Base-by-base conservation (phyloP, 2,329 filamentous ascomycete genomes). In the Sclerotinia sclerotiorum region DNA sequence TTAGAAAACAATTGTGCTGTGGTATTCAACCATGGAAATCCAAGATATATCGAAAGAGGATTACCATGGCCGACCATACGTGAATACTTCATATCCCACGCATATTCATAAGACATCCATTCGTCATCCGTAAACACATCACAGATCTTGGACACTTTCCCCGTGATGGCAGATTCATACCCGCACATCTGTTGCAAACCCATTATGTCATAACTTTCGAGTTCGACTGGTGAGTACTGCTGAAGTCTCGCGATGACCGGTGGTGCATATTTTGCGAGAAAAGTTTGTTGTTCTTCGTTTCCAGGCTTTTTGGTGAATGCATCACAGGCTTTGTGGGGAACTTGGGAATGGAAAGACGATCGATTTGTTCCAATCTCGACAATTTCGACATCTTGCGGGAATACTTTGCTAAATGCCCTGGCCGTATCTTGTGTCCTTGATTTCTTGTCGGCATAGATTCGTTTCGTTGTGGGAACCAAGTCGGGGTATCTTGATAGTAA, bases 51-150 rank as follows among this genome's bases (percentile, higher is more conserved):
- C 0, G 86, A 82, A 2, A 87, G 79, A 0, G 79, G 75, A 71
- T 84, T 87, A 6, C 88, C 88, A 70, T 90, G 90, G 24, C 89
- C 89, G 1, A 83, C 80, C 77, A 90, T 90, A 78, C 88, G 86
- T 74, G 87, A 85, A 75, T 89, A 90, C 73, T 84, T 83, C 70
- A 90, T 79, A 70, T 90, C 87, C 70, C 87, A 87, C 17, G 84
- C 82, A 74, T 90, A 90, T 77, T 90, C 87, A 79, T 87, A 90
- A 2, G 81, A 81, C n/a, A 90, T 84, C 87, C 87, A 89, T 70
- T 89, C 87, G 71, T 87, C 83, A 0, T 86, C 82, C 0, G 82
- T 80, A 74, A 90, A 89, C 0, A 86, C 80, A 65, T 85, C 82
- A 78, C 87, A 90, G 76, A 89, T 89, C 0, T 83, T 83, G 0